Conservation (phyloP, 176 grass and related monocot species). For the Rhipidocladum racemiflorum region DNA sequence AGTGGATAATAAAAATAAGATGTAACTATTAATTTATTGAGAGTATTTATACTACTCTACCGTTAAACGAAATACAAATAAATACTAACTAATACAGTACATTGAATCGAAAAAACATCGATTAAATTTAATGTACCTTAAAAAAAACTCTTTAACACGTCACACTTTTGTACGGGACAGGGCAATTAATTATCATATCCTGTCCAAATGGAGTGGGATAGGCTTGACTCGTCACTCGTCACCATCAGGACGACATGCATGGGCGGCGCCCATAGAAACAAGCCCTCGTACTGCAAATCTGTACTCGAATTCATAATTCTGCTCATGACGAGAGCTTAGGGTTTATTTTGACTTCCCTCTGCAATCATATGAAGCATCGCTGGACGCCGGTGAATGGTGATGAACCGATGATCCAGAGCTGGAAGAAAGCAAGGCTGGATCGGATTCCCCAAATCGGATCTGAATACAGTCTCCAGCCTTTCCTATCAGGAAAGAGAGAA, state of each 20-base stretch:
- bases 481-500: background rate
- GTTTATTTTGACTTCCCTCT: background rate
- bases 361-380: background rate
- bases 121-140: too few species aligned
- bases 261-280: background rate
- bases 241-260: conserved; percentile 2
- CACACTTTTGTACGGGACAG: background rate
- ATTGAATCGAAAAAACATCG: too few species aligned
- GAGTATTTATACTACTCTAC: too few species aligned
- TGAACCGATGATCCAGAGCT: background rate
- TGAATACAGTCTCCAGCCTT: conserved; percentile 19
- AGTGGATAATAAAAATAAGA: too few species aligned
- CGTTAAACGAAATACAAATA: too few species aligned
- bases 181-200: conserved; percentile 2
- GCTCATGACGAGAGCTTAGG: background rate
- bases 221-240: background rate
- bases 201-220: background rate
- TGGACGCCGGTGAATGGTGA: background rate
- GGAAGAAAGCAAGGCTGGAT: conserved; percentile 7
- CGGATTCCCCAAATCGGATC: conserved; percentile 15
- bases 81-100: too few species aligned
- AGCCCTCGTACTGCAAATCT: background rate
- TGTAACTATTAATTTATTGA: too few species aligned
- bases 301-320: background rate
- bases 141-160: too few species aligned